phyloP scores from a whole-genome alignment of 352 stramenopile species.

The Phytophthora citricola region DNA sequence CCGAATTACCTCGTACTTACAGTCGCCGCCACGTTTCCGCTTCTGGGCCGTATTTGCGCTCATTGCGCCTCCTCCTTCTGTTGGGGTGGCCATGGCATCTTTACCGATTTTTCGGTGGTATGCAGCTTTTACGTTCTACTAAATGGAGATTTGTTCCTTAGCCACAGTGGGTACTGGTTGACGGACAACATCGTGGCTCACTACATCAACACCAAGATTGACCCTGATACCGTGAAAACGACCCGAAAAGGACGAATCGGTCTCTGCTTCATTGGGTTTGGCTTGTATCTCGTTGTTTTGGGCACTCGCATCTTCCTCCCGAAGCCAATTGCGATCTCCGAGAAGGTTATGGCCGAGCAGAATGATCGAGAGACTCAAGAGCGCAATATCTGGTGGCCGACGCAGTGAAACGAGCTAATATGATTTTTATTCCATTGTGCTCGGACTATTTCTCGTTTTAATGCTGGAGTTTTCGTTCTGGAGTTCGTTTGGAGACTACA shows the following conservation, averaged over 20 bases:
- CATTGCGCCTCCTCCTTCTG: conserved; percentile 87
- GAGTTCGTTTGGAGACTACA: conserved; percentile 94
- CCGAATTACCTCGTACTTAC: conserved; percentile 90
- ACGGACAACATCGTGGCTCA: conserved; percentile 83
- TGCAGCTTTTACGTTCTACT: conserved; percentile 73
- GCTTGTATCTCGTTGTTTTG: conserved; percentile 86
- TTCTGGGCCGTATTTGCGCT: conserved; percentile 94
- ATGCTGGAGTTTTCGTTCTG: conserved; percentile 98
- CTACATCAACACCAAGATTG: conserved; percentile 88
- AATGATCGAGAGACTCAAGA: conserved; percentile 69
- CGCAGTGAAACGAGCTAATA: conserved; percentile 95
- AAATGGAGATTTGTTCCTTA: conserved; percentile 61
- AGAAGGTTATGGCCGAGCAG: conserved; percentile 89
- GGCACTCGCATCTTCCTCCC: conserved; percentile 93
- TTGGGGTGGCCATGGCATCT: conserved; percentile 91
- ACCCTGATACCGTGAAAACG: conserved; percentile 69
- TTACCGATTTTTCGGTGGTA: conserved; percentile 84
- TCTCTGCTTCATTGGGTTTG: conserved; percentile 93
- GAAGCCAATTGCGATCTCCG: conserved; percentile 89
- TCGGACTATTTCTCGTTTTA: conserved; percentile 93
- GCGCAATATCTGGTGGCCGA: conserved; percentile 89
- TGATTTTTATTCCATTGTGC: conserved; percentile 94
- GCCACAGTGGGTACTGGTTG: conserved; percentile 71
- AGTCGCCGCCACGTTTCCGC: conserved; percentile 91
- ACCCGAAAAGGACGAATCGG: conserved; percentile 91